Base-by-base conservation (phyloP, 2,329 filamentous ascomycete genomes). In the Stemphylium lycopersici region DNA sequence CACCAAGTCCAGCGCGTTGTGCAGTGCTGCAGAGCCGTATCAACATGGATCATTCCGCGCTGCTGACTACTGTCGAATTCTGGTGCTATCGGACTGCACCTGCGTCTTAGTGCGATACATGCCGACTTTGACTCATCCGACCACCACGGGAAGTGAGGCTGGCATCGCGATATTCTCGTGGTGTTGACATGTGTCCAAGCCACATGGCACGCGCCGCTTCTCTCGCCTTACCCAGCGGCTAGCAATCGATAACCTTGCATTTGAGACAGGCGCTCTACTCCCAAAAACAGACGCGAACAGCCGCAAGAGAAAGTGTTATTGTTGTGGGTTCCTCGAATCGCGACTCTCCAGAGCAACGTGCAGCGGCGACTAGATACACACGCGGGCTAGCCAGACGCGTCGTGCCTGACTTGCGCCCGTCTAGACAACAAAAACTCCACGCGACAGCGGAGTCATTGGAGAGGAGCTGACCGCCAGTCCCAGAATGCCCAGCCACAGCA, bases 311-410 rank as follows among this genome's bases (percentile, higher is more conserved):
- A 39, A 40, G 52, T 66, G 61, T 69, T 65, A 58, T 66, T 68
- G 62, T 72, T 66, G 56, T 62, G 46, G 20, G 3, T 42, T 54
- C 32, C 55, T 67, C 68, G 63, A 71, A 69, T 70, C 58, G 68
- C 64, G 66, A 59, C 62, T 64, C 57, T 56, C 63, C 58, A 49
- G 56, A 54, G 57, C 54, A 62, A 64, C 58, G 33, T 50, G 15
- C 20, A 37, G 24, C 38, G 42, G 37, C 22, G 18, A 41, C 18
- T 26, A 13, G 20, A 24, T 16, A 32, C 44, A 46, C 45, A 8
- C 26, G 8, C 7, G 8, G 26, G 26, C 26, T 43, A 54, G 34
- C 43, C 36, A 46, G 22, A 55, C 52, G 52, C 52, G 52, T 52
- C 48, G 52, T 55, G 42, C 52, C 52, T 55, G 53, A 38, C 49